A percentile compares a stretch with the other conserved stretches of the same genome.
These are phyloP conservation scores for Coleophoma cylindrospora DNA, from an alignment of 2,329 filamentous ascomycete species.

Conservation along the genomic window DNA sequence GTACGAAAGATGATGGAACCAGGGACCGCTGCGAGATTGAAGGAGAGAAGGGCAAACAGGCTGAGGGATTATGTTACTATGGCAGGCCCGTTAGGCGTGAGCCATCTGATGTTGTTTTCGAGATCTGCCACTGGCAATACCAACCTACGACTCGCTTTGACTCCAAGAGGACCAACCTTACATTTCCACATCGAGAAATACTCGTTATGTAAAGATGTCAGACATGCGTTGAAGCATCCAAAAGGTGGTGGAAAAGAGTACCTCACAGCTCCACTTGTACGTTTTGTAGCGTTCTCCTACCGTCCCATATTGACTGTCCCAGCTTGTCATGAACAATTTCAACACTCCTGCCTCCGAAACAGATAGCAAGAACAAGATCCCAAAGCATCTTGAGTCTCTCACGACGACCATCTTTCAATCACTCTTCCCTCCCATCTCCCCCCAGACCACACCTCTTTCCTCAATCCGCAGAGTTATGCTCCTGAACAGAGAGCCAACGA, in stretches of 20 bases:
- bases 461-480: slow-evolving; percentile 91
- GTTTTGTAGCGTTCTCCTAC: slow-evolving; percentile 10
- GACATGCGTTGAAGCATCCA: slow-evolving; percentile 77
- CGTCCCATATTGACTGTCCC: slow-evolving; percentile 18
- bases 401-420: slow-evolving; percentile 94
- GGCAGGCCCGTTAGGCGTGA: slow-evolving; percentile 89
- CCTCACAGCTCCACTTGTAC: slow-evolving; percentile 73
- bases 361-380: slow-evolving; percentile 64
- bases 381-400: slow-evolving; percentile 88
- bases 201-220: slow-evolving; percentile 86
- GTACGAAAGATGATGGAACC: slow-evolving; percentile 94
- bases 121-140: slow-evolving; percentile 86
- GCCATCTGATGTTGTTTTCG: slow-evolving; percentile 89
- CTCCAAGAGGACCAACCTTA: slow-evolving; percentile 85
- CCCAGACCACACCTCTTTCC: slow-evolving; percentile 80
- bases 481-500: slow-evolving; percentile 70
- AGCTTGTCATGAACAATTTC: slow-evolving; percentile 99
- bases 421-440: slow-evolving; percentile 92
- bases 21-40: slow-evolving; percentile 81
- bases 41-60: slow-evolving; percentile 83
- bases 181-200: slow-evolving; percentile 95
- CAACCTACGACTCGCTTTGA: slow-evolving; percentile 81
- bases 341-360: slow-evolving; percentile 52
- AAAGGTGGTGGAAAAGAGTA: slow-evolving; percentile 81
- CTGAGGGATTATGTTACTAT: slow-evolving; percentile 91